phyloP scores from a whole-genome alignment of 257 asterid species.

The Ehretia macrophylla region DNA sequence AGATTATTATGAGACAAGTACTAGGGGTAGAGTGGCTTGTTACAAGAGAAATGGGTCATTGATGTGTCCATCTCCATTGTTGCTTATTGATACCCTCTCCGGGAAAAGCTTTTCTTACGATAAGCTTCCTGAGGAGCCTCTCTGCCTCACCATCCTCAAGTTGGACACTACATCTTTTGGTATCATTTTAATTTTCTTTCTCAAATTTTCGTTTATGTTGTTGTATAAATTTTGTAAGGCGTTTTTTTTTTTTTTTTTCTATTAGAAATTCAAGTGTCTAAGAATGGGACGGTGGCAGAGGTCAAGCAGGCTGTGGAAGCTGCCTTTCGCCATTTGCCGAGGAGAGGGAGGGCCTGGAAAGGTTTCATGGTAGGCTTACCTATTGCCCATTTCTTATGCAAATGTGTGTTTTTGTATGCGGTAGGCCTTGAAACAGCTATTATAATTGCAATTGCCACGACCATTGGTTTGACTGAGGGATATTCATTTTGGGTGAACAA shows the following conservation, averaged over 20 bases:
- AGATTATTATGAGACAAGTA: too few relatives aligned
- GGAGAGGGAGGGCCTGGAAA: neutral
- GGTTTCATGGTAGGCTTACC: conserved; percentile 23
- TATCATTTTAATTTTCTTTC: neutral
- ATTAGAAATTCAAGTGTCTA: conserved; percentile 13
- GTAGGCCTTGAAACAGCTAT: too few relatives aligned
- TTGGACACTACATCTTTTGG: conserved; percentile 18
- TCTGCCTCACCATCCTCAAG: conserved; percentile 20
- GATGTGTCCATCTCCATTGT: too few relatives aligned
- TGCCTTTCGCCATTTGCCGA: conserved; percentile 14
- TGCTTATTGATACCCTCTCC: neutral
- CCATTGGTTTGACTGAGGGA: too few relatives aligned
- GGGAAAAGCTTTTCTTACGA: conserved; percentile 8
- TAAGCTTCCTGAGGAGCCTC: conserved; percentile 11
- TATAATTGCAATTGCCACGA: too few relatives aligned
- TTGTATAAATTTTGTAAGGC: neutral
- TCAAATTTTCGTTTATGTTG: too few relatives aligned
- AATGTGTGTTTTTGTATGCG: too few relatives aligned
- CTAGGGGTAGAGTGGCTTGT: too few relatives aligned
- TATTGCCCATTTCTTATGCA: too few relatives aligned
- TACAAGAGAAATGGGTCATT: too few relatives aligned
- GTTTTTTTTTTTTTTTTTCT: conserved; percentile 1
- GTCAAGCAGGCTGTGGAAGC: conserved; percentile 19
- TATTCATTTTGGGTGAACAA: too few relatives aligned
- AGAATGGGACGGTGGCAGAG: conserved; percentile 16